These are phyloP conservation scores for Fusarium sp. DNA, from an alignment of 2,329 filamentous ascomycete genomes.

Conservation along the genomic window DNA sequence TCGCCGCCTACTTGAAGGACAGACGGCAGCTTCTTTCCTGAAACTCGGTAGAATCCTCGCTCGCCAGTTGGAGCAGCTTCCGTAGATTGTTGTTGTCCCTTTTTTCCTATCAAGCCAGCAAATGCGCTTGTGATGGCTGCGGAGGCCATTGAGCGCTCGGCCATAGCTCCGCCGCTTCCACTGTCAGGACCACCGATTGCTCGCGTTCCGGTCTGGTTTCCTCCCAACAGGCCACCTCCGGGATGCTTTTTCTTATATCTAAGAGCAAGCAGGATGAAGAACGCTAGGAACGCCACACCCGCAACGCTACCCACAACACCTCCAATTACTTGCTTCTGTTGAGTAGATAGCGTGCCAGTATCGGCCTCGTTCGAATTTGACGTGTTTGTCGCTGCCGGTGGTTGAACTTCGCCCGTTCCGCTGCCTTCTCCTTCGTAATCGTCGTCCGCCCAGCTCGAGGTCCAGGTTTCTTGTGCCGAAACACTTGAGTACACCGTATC, in stretches of 20 bases:
- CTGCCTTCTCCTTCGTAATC: constrained; percentile 25
- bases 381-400: constrained; percentile 37
- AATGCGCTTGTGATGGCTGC: constrained; percentile 58
- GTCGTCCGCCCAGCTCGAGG: constrained; percentile 33
- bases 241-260: constrained; percentile 64
- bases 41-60: constrained; percentile 70
- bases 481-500: constrained; percentile 40
- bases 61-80: constrained; percentile 55
- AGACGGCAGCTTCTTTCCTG: constrained; percentile 70
- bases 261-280: constrained; percentile 63
- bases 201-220: constrained; percentile 47
- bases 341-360: constrained; percentile 42
- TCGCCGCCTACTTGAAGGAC: constrained; percentile 70
- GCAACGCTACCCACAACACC: constrained; percentile 67
- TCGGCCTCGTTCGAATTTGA: constrained; percentile 34
- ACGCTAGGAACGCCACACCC: constrained; percentile 64
- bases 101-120: constrained; percentile 57
- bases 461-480: constrained; percentile 40
- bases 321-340: constrained; percentile 59
- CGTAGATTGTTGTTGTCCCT: constrained; percentile 34
- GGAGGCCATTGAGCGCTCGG: constrained; percentile 53
- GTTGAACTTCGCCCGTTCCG: constrained; percentile 29
- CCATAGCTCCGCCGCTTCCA: constrained; percentile 51
- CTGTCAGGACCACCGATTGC: constrained; percentile 36
- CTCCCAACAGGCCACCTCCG: constrained; percentile 55